Percentiles rank a stretch among this genome's conserved stretches.
Evolutionary conservation across 1,284 basidiomycete genomes (phyloP).

Genomic region (Cerioporus squamosus): DNA sequence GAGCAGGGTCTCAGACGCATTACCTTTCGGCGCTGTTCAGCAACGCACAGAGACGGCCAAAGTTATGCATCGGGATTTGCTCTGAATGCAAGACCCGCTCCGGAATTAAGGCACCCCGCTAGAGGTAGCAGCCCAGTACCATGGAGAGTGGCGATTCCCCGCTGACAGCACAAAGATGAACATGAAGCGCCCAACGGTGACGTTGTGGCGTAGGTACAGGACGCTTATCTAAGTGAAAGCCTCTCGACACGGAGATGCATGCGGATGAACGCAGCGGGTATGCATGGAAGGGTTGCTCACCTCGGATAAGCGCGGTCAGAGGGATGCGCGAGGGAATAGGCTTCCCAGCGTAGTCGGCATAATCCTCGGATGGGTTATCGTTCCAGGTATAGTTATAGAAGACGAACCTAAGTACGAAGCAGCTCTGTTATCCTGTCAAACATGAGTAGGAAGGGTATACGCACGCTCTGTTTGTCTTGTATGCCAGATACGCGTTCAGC

Average conservation of each 20-base stretch:
- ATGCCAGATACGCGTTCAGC: conserved; percentile 50
- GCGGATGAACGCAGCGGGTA: no score
- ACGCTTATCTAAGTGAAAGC: no score
- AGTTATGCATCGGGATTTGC: no score
- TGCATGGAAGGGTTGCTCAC: conserved; percentile 14
- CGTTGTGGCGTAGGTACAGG: no score
- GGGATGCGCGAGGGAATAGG: conserved; percentile 60
- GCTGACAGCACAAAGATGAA: conserved; percentile 22
- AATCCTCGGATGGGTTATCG: conserved; percentile 21
- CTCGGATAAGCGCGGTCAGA: conserved; percentile 61
- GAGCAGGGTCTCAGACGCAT: no score
- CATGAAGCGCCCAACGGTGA: neutral
- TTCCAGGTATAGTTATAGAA: conserved; percentile 71
- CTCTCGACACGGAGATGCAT: no score
- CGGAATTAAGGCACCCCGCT: no score
- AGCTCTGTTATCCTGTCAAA: no score
- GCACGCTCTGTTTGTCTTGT: conserved; percentile 47
- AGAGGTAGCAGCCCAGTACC: neutral
- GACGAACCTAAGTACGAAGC: conserved; percentile 43
- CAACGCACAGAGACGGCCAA: no score
- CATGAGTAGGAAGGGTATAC: conserved; percentile 22
- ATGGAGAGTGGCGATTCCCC: no score
- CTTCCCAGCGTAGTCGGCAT: conserved; percentile 40
- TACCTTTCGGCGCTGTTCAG: no score
- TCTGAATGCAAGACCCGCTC: no score